Evolutionary conservation across 2,329 filamentous ascomycete species (phyloP).

Genomic region (Penicillium brasilianum): DNA sequence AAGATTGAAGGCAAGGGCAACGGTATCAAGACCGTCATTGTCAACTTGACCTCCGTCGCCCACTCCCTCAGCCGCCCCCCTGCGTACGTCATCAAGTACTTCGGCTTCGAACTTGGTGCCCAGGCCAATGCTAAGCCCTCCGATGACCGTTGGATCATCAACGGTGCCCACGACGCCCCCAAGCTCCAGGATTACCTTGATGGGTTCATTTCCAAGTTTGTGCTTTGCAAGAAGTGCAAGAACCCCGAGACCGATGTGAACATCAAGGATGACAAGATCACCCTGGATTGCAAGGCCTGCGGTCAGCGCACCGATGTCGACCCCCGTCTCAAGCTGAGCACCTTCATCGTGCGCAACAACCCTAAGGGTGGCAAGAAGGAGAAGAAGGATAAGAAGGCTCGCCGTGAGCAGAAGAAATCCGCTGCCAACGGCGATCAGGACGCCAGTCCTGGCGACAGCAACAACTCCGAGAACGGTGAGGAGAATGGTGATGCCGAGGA

Average conservation of each 20-base stretch:
- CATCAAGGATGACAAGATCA: conserved; percentile 90
- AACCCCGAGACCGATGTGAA: conserved; percentile 97
- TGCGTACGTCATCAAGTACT: conserved; percentile 98
- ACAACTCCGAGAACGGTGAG: conserved; percentile 64
- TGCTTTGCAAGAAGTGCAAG: conserved; percentile 99
- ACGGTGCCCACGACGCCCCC: conserved; percentile 90
- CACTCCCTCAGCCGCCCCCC: conserved; percentile 89
- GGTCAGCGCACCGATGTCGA: conserved; percentile 92
- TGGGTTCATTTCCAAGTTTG: conserved; percentile 97
- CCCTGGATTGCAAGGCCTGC: conserved; percentile 98
- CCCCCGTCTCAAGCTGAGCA: conserved; percentile 90
- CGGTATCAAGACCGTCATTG: conserved; percentile 98
- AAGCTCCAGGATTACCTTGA: conserved; percentile 99
- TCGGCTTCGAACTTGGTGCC: conserved; percentile 96
- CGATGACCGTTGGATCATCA: conserved; percentile 99
- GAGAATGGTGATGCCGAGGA: conserved; percentile 72
- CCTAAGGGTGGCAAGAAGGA: conserved; percentile 90
- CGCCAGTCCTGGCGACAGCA: conserved; percentile 69
- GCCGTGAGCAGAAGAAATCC: conserved; percentile 68
- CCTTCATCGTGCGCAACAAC: conserved; percentile 96
- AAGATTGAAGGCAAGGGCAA: conserved; percentile 99
- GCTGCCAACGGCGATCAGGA: conserved; percentile 63
- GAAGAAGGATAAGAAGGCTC: conserved; percentile 92
- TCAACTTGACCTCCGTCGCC: conserved; percentile 94
- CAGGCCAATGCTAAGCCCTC: conserved; percentile 98